Evolutionary conservation across 768 basidiomycete genomes (phyloP).

Genomic region (Phlegmacium glaucopus): DNA sequence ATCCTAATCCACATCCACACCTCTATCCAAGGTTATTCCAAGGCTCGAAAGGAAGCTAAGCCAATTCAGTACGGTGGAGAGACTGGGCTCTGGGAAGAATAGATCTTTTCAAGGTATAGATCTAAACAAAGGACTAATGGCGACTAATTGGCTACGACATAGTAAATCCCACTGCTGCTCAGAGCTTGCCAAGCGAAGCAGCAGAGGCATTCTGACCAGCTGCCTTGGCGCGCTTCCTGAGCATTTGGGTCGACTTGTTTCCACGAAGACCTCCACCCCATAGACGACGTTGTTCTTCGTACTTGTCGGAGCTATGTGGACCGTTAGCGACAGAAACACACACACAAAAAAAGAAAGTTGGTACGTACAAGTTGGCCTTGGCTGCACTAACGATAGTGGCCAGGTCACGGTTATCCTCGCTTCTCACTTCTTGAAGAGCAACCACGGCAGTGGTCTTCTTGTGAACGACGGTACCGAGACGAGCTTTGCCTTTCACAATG

Average conservation of each 20-base stretch:
- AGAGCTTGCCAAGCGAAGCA: slow-evolving; percentile 63
- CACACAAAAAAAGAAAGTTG: neutral
- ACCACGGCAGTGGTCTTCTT: slow-evolving; percentile 97
- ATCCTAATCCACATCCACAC: no score
- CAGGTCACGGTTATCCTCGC: slow-evolving; percentile 91
- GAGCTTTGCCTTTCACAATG: slow-evolving; percentile 97
- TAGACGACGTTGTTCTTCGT: slow-evolving; percentile 84
- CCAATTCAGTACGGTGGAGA: no score
- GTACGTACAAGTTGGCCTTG: slow-evolving; percentile 93
- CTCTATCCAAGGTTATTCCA: no score
- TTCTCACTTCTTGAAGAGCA: slow-evolving; percentile 89
- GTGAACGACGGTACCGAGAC: slow-evolving; percentile 96
- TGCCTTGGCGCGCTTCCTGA: slow-evolving; percentile 92
- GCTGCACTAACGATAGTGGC: slow-evolving; percentile 89
- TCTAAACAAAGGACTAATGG: no score
- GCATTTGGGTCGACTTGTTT: slow-evolving; percentile 91
- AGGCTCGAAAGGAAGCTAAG: no score
- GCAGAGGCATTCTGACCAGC: slow-evolving; percentile 63
- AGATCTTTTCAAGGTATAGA: no score
- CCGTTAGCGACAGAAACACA: slow-evolving; percentile 4
- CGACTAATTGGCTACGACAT: no score
- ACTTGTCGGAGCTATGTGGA: slow-evolving; percentile 73
- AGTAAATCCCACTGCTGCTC: no score
- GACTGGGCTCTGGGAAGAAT: no score
- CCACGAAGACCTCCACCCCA: slow-evolving; percentile 98